Evolutionary conservation across 1,139 yeast genomes (phyloP).

Genomic region (Suhomyces kunorum): DNA sequence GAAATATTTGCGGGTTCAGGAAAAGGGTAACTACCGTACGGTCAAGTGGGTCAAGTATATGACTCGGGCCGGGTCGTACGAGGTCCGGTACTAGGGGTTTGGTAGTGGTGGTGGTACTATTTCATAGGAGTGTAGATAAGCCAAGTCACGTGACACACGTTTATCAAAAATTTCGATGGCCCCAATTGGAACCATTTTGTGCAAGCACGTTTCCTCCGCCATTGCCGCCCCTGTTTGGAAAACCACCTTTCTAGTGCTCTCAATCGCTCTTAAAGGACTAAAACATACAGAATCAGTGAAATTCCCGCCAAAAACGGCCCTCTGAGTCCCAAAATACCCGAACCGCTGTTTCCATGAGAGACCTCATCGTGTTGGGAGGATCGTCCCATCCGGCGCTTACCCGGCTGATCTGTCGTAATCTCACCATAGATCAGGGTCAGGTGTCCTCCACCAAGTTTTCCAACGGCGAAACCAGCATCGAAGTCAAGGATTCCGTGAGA

Average conservation of each 20-base stretch:
- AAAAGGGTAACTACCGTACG: conserved; percentile 64
- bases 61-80: conserved; percentile 77
- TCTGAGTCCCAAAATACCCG: not conserved
- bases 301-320: not conserved
- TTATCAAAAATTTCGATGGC: conserved; percentile 4
- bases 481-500: conserved; percentile 79
- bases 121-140: not conserved
- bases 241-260: too few species aligned
- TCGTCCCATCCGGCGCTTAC: conserved; percentile 71
- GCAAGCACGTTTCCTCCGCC: too few species aligned
- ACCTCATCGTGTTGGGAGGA: conserved; percentile 76
- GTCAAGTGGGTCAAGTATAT: conserved; percentile 87
- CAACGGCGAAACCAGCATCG: conserved; percentile 91
- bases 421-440: conserved; percentile 61
- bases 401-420: conserved; percentile 58
- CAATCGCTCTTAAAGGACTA: too few species aligned
- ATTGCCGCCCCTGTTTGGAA: too few species aligned
- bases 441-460: conserved; percentile 60
- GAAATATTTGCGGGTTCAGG: conserved; percentile 68
- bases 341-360: conserved; percentile 53
- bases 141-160: conserved; percentile 8
- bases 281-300: too few species aligned
- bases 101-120: too few species aligned
- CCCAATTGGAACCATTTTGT: too few species aligned
- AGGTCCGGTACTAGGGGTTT: conserved; percentile 56